These are phyloP conservation scores for Zizania latifolia DNA, from an alignment of 176 grass and related monocot genomes.

Conservation along the genomic window DNA sequence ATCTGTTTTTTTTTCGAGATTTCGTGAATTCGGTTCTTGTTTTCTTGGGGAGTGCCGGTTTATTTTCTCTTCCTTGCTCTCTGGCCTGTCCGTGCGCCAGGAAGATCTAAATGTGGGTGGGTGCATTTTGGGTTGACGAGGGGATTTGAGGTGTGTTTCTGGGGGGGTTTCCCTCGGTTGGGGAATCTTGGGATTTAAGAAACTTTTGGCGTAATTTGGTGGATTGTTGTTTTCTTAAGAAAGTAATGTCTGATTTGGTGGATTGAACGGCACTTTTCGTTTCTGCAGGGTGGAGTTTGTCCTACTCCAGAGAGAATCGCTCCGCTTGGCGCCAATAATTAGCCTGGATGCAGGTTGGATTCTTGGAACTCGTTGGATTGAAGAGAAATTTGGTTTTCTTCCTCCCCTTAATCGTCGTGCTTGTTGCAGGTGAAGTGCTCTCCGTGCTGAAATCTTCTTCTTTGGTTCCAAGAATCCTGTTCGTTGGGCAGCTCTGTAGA, in stretches of 20 bases:
- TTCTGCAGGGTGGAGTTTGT: constrained; percentile 29
- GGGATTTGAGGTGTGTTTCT: constrained; percentile 19
- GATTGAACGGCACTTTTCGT: constrained; percentile 16
- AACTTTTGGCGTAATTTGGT: constrained; percentile 14
- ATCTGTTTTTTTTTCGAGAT: neutral
- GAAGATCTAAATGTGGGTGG: constrained; percentile 31
- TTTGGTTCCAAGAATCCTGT: constrained; percentile 11
- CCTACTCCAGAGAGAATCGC: neutral
- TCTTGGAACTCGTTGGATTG: constrained; percentile 22
- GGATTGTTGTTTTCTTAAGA: constrained; percentile 21
- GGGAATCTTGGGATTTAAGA: constrained; percentile 19
- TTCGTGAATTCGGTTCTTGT: neutral
- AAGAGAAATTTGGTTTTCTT: neutral
- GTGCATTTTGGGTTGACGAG: neutral
- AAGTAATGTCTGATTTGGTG: constrained; percentile 16
- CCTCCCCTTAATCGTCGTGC: neutral
- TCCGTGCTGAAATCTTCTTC: constrained; percentile 9
- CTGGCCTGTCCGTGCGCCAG: neutral
- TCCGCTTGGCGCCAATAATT: constrained; percentile 6
- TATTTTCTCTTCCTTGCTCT: neutral
- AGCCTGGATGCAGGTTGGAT: constrained; percentile 31
- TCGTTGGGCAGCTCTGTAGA: neutral
- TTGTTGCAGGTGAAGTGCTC: constrained; percentile 18
- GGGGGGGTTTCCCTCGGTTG: constrained; percentile 12
- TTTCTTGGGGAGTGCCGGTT: neutral